Base-by-base conservation (phyloP, 2,329 filamentous ascomycete species). In the Trichophyton equinum region DNA sequence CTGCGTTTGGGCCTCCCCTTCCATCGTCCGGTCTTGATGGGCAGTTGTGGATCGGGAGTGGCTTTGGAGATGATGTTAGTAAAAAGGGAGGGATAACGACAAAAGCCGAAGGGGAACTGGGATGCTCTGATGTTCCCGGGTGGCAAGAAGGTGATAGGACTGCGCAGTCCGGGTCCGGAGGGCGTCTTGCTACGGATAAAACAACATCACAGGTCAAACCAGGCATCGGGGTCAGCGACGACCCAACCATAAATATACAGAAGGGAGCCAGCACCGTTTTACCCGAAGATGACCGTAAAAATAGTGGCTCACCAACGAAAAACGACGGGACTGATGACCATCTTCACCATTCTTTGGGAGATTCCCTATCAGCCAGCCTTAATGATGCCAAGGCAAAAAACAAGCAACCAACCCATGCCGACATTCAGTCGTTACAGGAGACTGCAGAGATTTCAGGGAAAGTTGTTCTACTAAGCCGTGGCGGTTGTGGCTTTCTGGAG, bases 401-500 rank as follows among this genome's bases (percentile, higher is more conserved):
- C 27, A 69, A 68, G 62, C 67, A 64, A 53, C 63, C 71, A 44
- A 71, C 76, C n/a, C 89, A 95, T 74, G 89, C 90, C 63, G 90
- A 96, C 73, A 96, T 96, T 64, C 89, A 95, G 72, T 92, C 87
- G 1, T 79, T 96, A 63, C 91, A 96, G 74, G 90, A 96, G 75
- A 85, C 85, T 59, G 91, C 92, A 22, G 92, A 97, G 72, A 97
- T 99, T 65, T 81, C 86, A 36, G 94, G 94, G 66, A 97, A 96
- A 75, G 84, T 99, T 56, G 94, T 95, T 1, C 78, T 99, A 59
- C 79, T 99, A 61, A 95, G 89, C 72, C 85, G 94, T 60, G 94
- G 94, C 62, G 94, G 92, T 6, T 99, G 94, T 73, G 94, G 94
- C 4, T 99, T 99, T 72, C 75, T 96, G 63, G 92, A 97, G 71